phyloP scores from a whole-genome alignment of 2,329 filamentous ascomycete species.

The Talaromyces sp. region DNA sequence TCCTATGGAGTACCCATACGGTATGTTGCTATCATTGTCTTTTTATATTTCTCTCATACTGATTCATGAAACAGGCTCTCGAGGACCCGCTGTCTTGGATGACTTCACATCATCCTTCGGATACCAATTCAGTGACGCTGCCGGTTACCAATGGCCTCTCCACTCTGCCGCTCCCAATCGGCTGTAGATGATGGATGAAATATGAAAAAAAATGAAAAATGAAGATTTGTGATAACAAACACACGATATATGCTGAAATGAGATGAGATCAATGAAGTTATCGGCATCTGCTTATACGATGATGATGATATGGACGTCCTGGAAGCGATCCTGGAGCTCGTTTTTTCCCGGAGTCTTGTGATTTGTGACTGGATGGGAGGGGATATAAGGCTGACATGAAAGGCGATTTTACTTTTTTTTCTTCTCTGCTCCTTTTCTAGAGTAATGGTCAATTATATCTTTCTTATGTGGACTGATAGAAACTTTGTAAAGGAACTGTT shows the following conservation, averaged over 20 bases:
- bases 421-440: background rate
- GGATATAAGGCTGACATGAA: background rate
- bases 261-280: background rate
- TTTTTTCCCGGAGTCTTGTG: slow-evolving; percentile 8
- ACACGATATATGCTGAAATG: slow-evolving; percentile 9
- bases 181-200: slow-evolving; percentile 54
- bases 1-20: slow-evolving; percentile 99
- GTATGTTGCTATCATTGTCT: slow-evolving; percentile 53
- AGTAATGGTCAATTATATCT: background rate
- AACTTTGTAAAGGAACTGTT: too few relatives aligned
- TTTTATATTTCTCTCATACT: slow-evolving; percentile 7
- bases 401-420: background rate
- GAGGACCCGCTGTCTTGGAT: slow-evolving; percentile 90
- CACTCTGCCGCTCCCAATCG: slow-evolving; percentile 67
- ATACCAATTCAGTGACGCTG: slow-evolving; percentile 97
- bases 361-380: slow-evolving; percentile 1
- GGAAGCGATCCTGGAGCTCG: slow-evolving; percentile 10
- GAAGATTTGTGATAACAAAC: background rate
- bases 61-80: slow-evolving; percentile 62
- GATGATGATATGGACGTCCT: slow-evolving; percentile 9
- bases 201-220: background rate
- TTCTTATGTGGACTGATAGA: too few relatives aligned
- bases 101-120: slow-evolving; percentile 98
- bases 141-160: slow-evolving; percentile 91
- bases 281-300: background rate